Evolutionary conservation across 257 asterid species (phyloP).

Genomic region (Salvia splendens): DNA sequence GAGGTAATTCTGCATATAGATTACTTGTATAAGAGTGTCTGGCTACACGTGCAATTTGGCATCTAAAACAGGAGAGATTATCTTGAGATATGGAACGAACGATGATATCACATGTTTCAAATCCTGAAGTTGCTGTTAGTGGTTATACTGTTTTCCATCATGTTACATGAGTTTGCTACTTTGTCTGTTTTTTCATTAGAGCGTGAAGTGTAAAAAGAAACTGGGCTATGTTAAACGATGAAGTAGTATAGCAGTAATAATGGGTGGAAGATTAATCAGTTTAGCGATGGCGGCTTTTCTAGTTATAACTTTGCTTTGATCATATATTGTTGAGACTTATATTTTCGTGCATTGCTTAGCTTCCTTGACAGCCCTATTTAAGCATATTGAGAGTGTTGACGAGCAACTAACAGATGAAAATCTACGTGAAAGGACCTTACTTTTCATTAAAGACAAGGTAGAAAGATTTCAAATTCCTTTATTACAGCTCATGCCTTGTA

Average conservation of each 20-base stretch:
- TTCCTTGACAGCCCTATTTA: conserved; percentile 87
- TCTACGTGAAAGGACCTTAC: conserved; percentile 85
- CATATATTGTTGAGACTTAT: conserved; percentile 22
- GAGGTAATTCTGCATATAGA: conserved; percentile 51
- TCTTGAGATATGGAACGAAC: conserved; percentile 19
- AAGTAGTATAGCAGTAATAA: not conserved
- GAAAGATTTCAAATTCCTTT: conserved; percentile 31
- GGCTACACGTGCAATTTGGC: conserved; percentile 15
- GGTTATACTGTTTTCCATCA: conserved; percentile 13
- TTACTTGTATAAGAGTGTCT: conserved; percentile 21
- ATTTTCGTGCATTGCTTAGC: conserved; percentile 44
- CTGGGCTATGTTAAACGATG: not conserved
- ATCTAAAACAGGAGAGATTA: conserved; percentile 27
- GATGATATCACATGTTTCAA: conserved; percentile 19
- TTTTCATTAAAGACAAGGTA: conserved; percentile 86
- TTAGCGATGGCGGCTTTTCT: conserved; percentile 17
- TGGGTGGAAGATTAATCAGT: not conserved
- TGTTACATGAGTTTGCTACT: conserved; percentile 12
- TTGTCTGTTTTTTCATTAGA: not conserved
- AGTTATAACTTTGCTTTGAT: conserved; percentile 8
- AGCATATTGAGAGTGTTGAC: conserved; percentile 87
- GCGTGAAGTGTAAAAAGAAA: not conserved
- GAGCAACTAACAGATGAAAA: conserved; percentile 89
- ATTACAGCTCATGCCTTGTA: not conserved
- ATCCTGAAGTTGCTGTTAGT: conserved; percentile 12